Base-by-base conservation (phyloP, 129 eudicot genomes). In the Heracleum sosnowskyi region DNA sequence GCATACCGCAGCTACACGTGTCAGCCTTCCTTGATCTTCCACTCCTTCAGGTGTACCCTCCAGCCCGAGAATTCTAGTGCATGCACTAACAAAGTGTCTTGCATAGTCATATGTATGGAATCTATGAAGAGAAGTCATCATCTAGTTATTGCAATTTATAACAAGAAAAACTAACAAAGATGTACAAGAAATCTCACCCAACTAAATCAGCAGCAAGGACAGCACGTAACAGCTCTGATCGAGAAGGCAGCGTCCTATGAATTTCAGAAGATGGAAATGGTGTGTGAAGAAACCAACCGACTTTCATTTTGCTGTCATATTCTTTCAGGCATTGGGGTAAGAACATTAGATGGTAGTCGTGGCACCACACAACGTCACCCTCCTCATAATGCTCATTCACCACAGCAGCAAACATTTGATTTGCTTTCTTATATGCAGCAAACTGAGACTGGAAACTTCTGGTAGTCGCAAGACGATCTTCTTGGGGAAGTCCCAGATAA, bases 1-100 rank as follows among this genome's bases (percentile, higher is more conserved):
- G 81, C 86, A 78, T 89, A 94, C 97, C 42, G 96, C 98, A 85
- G 98, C 96, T 31, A 94, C 98, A 66, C 97, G 93, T 47, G 96
- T 94, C 79, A 94, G 88, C 86, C 90, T 91, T 53, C 97, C 98
- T 66, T 93, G 89, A 86, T 93, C 97, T 85, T 93, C 98, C 62
- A 93, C 98, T 80, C 98, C 98, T 88, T 94, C 98, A 44, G 98
- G 98, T 81, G 97, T 94, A 78, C 96, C 98, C 88, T 94, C 98
- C 69, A 94, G 92, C 75, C 96, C 98, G 80, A 94, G 87, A 69
- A 94, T 91, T 81, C 97, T 97, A 76, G 98, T 91, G 75, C 98
- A 94, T 42, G 98, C 93, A 83, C 98, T 94, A 66, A 94, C 98
- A 91, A 94, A 94, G 82, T 94, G 98, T 80, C 98, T 87, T 78